Percentiles rank a stretch among this genome's conserved stretches.
phyloP scores from a whole-genome alignment of 169 alveolate genomes.

The Plasmodium ovale region DNA sequence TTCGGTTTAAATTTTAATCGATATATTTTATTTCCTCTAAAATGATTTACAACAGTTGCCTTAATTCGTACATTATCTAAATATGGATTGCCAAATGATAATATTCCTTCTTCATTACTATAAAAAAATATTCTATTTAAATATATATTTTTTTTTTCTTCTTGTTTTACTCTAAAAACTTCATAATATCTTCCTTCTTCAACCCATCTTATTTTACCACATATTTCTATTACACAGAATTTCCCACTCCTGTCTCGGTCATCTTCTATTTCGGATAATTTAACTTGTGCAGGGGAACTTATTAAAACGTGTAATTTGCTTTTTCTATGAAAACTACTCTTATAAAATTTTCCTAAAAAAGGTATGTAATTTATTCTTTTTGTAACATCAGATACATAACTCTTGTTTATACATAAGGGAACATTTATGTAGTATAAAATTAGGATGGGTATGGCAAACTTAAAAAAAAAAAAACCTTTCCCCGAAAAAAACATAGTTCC shows the following conservation, averaged over 20 bases:
- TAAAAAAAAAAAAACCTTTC: conserved; percentile 5
- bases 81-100: conserved; percentile 86
- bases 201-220: conserved; percentile 87
- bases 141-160: conserved; percentile 82
- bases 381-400: neutral
- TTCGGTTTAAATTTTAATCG: conserved; percentile 86
- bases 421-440: conserved; percentile 1
- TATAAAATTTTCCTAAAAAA: conserved; percentile 21
- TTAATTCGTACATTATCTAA: conserved; percentile 86
- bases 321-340: neutral
- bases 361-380: conserved; percentile 6
- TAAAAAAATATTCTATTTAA: conserved; percentile 85
- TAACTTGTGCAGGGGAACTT: conserved; percentile 88
- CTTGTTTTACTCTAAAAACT: conserved; percentile 86
- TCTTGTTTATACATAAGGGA: neutral
- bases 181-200: conserved; percentile 90
- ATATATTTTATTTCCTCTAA: conserved; percentile 87
- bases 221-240: conserved; percentile 84
- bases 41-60: conserved; percentile 85
- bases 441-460: conserved; percentile 4
- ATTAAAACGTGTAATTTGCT: conserved; percentile 43
- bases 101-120: conserved; percentile 83
- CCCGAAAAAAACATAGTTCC: conserved; percentile 66
- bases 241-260: conserved; percentile 87
- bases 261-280: conserved; percentile 82